Evolutionary conservation across 192 early-diverging fungal species (phyloP).

Genomic region (Glomus cerebriforme): DNA sequence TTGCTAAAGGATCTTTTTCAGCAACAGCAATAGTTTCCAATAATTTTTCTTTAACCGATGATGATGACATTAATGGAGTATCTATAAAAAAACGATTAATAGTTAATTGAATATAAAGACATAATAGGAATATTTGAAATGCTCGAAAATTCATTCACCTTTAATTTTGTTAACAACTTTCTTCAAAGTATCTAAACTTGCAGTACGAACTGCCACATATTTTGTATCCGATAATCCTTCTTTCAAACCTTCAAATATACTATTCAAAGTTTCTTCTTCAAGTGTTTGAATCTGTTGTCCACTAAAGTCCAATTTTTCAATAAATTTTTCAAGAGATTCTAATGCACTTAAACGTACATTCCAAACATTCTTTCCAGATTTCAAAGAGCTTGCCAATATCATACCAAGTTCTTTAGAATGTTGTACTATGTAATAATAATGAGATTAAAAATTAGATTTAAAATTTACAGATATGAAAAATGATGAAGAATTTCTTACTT

Average conservation of each 20-base stretch:
- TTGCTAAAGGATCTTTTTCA: constrained; percentile 50
- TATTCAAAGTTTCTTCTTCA: constrained; percentile 33
- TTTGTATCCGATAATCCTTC: constrained; percentile 60
- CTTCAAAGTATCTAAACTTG: constrained; percentile 53
- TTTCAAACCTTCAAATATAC: constrained; percentile 47
- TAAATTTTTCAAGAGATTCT: constrained; percentile 61
- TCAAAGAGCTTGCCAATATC: constrained; percentile 51
- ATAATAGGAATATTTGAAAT: constrained; percentile 28
- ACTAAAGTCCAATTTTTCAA: constrained; percentile 41
- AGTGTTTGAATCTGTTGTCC: neutral
- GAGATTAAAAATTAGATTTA: neutral
- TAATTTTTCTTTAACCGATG: constrained; percentile 25
- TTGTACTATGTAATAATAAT: constrained; percentile 34
- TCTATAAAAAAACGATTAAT: constrained; percentile 14
- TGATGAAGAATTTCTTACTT: constrained; percentile 44
- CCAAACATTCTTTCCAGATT: constrained; percentile 70
- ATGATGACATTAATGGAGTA: constrained; percentile 5
- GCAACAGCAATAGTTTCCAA: constrained; percentile 23
- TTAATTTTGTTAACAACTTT: constrained; percentile 39
- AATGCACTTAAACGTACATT: constrained; percentile 77
- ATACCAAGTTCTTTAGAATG: constrained; percentile 46
- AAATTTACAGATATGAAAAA: neutral
- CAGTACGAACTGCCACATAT: constrained; percentile 63
- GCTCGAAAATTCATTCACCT: constrained; percentile 35
- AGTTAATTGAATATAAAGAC: neutral